Evolutionary conservation across 805 yeast genomes (phyloP).

Genomic region (Kuraishia borneana): DNA sequence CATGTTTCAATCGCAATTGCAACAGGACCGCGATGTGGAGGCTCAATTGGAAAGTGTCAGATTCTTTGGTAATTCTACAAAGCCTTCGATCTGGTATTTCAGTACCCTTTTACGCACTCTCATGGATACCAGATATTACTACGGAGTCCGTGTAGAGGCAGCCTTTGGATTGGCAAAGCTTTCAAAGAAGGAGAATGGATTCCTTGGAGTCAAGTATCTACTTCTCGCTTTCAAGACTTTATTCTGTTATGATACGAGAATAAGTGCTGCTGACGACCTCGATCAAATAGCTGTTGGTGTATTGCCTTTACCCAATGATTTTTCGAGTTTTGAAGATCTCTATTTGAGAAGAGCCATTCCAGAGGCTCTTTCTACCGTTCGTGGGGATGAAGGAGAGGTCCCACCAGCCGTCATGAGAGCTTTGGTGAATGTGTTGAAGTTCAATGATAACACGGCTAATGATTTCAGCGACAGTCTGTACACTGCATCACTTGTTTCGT

Average conservation of each 20-base stretch:
- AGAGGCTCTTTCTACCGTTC: conserved; percentile 43
- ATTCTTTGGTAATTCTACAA: conserved; percentile 51
- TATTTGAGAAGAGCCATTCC: conserved; percentile 66
- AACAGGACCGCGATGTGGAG: conserved; percentile 91
- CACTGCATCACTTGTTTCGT: conserved; percentile 41
- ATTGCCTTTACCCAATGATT: conserved; percentile 73
- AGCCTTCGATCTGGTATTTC: conserved; percentile 57
- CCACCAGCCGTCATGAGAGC: conserved; percentile 55
- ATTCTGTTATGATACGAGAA: conserved; percentile 56
- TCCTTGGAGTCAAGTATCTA: conserved; percentile 64
- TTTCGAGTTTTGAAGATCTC: conserved; percentile 56
- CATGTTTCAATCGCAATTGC: conserved; percentile 89
- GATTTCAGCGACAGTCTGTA: conserved; percentile 65
- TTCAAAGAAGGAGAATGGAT: conserved; percentile 50
- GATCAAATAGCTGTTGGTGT: conserved; percentile 21
- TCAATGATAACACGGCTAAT: conserved; percentile 79
- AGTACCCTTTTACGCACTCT: conserved; percentile 70
- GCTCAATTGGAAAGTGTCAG: conserved; percentile 83
- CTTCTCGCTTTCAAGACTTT: conserved; percentile 55
- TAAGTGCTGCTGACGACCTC: conserved; percentile 8
- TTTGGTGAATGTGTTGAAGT: conserved; percentile 60
- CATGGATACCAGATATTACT: conserved; percentile 76
- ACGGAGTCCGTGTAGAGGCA: conserved; percentile 84
- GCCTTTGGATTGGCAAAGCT: conserved; percentile 65
- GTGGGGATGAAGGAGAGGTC: conserved; percentile 48